Base-by-base conservation (phyloP, 257 asterid species). In the Petunia axillaris region DNA sequence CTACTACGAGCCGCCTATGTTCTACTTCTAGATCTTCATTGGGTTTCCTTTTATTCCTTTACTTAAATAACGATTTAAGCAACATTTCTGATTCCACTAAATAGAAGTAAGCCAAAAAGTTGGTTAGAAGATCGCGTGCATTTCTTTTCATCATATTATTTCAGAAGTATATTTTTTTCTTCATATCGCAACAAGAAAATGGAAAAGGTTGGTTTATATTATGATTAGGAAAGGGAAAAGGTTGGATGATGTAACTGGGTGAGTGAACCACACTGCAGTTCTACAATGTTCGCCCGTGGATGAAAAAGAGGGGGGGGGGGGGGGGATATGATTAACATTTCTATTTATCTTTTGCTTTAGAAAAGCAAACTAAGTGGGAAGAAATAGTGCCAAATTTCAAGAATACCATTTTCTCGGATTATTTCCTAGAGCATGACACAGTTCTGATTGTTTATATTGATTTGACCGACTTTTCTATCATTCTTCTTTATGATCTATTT, bases 391-490 rank as follows among this genome's bases (percentile, higher is more conserved):
- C 44, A 71, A 48, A 48, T 5, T 48, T 71, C 59, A 48, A 73
- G 63, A 73, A 73, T 50, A 35, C 36, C 36, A 36, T 44, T 73
- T 73, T 50, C 78, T 50, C 46, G 35, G 78, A 50, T 73, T 73
- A 50, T 73, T 5, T 73, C 11, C 63, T 46, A 35, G 63, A 73
- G 78, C 78, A 73, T 73, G 60, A 50, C 60, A 71, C 78, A 50
- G 44, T 36, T 48, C 62, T 73, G 63, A 50, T 73, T 50, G 11
- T 1, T 16, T 73, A 10, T 35, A 71, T 73, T 2, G 35, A 9
- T 52, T 73, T 52, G 37, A 50, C 46, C 63, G 13, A 71, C 13
- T 73, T 73, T 39, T n/a, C 14, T 13, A 37, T 13, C 62, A 15
- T 52, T 52, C 43, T 35, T 36, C 13, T 70, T 50, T 73, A 50